A percentile compares a stretch with the other conserved stretches of the same genome.
phyloP scores from a whole-genome alignment of 2,329 filamentous ascomycete species.

The Epichloe elymi region DNA sequence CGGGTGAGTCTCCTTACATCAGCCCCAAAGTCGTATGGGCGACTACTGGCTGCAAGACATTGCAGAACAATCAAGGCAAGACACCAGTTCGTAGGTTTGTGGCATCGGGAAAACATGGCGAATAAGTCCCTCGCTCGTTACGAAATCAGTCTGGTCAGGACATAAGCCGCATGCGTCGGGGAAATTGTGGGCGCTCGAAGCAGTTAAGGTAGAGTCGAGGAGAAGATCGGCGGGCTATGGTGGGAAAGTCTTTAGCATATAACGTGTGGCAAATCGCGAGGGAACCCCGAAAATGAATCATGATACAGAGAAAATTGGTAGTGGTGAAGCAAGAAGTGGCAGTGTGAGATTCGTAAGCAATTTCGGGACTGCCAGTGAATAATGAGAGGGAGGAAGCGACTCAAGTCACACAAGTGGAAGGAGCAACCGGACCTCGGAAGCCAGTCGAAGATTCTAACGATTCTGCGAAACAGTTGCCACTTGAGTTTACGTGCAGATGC shows the following conservation, averaged over 20 bases:
- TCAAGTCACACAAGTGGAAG: constrained; percentile 4
- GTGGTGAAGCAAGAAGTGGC: neutral
- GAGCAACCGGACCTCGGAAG: neutral
- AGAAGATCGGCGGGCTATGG: neutral
- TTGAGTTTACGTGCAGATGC: no score
- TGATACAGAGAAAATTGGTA: neutral
- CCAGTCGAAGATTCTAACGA: neutral
- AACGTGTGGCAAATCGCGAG: neutral
- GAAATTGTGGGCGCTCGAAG: neutral
- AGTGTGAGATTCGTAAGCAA: neutral
- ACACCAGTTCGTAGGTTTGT: neutral
- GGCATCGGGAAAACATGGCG: constrained; percentile 3
- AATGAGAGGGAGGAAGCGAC: neutral
- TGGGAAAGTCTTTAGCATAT: neutral
- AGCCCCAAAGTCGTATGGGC: constrained; percentile 38
- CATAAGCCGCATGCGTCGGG: neutral
- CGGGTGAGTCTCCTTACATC: constrained; percentile 27
- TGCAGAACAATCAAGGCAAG: constrained; percentile 2
- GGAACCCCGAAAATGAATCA: neutral
- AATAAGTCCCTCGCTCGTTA: neutral
- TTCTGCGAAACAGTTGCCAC: no score
- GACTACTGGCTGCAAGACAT: constrained; percentile 6
- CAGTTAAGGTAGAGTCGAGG: neutral
- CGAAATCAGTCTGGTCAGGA: neutral
- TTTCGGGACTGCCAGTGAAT: neutral